These are phyloP conservation scores for Cryptosporidium ubiquitum DNA, from an alignment of 169 alveolate species.

Conservation along the genomic window DNA sequence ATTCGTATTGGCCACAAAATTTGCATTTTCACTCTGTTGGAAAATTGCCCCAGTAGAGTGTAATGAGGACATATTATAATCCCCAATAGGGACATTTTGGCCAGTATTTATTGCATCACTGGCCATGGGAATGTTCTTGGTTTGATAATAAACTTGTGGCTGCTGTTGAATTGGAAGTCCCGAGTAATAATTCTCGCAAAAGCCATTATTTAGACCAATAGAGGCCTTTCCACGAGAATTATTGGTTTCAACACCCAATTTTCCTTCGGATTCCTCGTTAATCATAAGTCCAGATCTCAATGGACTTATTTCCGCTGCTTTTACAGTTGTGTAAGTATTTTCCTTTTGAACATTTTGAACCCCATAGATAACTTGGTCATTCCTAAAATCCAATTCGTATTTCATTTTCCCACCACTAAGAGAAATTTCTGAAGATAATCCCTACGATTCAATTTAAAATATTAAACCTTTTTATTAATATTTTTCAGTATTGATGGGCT, in stretches of 20 bases:
- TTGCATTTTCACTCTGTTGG: neutral
- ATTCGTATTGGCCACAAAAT: neutral
- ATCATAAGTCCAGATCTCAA: constrained; percentile 43
- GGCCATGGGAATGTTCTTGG: constrained; percentile 10
- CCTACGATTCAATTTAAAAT: constrained; percentile 23
- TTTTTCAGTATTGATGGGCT: neutral
- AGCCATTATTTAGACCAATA: neutral
- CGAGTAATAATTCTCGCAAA: constrained; percentile 18
- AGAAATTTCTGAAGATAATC: constrained; percentile 11
- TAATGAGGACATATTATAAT: neutral
- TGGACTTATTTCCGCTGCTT: constrained; percentile 50
- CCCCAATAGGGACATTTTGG: neutral
- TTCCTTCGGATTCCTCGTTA: constrained; percentile 4
- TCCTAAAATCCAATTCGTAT: neutral
- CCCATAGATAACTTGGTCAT: neutral
- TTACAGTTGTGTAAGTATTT: neutral
- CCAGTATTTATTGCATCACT: neutral
- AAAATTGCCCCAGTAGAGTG: neutral
- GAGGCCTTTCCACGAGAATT: neutral
- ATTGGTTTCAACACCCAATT: neutral
- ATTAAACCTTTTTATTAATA: neutral
- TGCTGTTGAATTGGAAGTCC: neutral
- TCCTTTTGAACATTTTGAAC: constrained; percentile 2
- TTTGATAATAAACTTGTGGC: constrained; percentile 29
- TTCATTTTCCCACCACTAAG: neutral